Conservation (phyloP, 2,329 filamentous ascomycete species). For the Exophiala oligosperma region DNA sequence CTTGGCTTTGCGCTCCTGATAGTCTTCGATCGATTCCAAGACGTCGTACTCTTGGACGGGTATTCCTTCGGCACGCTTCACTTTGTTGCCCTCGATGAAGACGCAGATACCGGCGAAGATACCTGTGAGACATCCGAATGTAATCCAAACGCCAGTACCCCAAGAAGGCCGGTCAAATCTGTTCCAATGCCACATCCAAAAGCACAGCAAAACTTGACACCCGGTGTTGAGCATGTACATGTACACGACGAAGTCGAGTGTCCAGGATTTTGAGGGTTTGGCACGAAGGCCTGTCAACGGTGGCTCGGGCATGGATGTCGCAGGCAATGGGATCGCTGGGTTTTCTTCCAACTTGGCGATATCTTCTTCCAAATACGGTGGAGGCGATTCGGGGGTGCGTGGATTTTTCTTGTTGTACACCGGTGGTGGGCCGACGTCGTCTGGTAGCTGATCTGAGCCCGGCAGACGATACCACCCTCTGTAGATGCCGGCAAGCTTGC, state of each 20-base stretch:
- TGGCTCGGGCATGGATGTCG: slow-evolving; percentile 61
- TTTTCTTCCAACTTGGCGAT: slow-evolving; percentile 53
- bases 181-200: slow-evolving; percentile 82
- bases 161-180: slow-evolving; percentile 72
- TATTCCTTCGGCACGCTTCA: slow-evolving; percentile 72
- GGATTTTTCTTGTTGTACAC: slow-evolving; percentile 24
- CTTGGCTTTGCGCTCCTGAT: slow-evolving; percentile 24
- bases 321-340: slow-evolving; percentile 62
- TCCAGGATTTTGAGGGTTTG: slow-evolving; percentile 68
- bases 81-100: slow-evolving; percentile 68
- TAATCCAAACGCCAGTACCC: slow-evolving; percentile 78
- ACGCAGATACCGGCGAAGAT: slow-evolving; percentile 68
- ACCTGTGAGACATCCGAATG: slow-evolving; percentile 68
- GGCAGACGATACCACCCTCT: slow-evolving; percentile 72
- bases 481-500: slow-evolving; percentile 72
- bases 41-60: slow-evolving; percentile 58
- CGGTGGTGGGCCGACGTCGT: slow-evolving; percentile 28
- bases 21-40: slow-evolving; percentile 31
- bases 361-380: slow-evolving; percentile 44
- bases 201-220: slow-evolving; percentile 70
- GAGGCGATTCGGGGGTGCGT: slow-evolving; percentile 17
- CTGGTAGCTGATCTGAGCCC: slow-evolving; percentile 62
- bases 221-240: slow-evolving; percentile 77
- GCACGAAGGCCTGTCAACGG: slow-evolving; percentile 73
- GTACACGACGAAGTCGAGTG: slow-evolving; percentile 77